Percentiles rank a stretch among this genome's conserved stretches.
Evolutionary conservation across 2,329 filamentous ascomycete genomes (phyloP).

Genomic region (Epichloe glyceriae): DNA sequence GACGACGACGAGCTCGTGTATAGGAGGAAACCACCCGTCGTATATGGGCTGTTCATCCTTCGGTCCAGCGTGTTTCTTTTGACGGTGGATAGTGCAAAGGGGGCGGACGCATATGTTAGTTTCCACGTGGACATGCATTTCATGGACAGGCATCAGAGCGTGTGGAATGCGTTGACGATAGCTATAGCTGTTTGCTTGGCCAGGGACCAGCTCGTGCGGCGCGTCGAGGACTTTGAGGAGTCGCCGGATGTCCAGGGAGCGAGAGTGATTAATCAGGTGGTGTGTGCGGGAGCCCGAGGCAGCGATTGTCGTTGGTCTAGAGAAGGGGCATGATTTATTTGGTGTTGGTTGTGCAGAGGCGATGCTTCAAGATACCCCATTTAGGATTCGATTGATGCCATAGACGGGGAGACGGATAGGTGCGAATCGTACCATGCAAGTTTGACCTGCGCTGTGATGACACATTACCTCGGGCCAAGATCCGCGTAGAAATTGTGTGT

Average conservation of each 20-base stretch:
- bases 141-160: slow-evolving; percentile 24
- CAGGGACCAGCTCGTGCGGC: slow-evolving; percentile 24
- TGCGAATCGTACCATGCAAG: no score
- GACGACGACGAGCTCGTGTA: slow-evolving; percentile 9
- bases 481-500: no score
- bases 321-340: no score
- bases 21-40: slow-evolving; percentile 23
- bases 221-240: slow-evolving; percentile 23
- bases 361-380: no score
- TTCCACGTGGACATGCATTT: slow-evolving; percentile 31
- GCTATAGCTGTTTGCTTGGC: slow-evolving; percentile 27
- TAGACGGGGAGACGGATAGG: no score
- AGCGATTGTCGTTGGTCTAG: background rate
- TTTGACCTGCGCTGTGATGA: no score
- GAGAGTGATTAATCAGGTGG: slow-evolving; percentile 24
- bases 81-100: slow-evolving; percentile 26
- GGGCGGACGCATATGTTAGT: slow-evolving; percentile 23
- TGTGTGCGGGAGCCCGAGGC: background rate
- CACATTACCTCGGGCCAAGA: no score
- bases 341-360: background rate
- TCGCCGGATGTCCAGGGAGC: slow-evolving; percentile 17
- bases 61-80: slow-evolving; percentile 26
- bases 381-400: no score
- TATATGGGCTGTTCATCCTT: slow-evolving; percentile 31
- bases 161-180: slow-evolving; percentile 32